Conservation (phyloP, 306 rosid species). For the Styphnolobium japonicum region DNA sequence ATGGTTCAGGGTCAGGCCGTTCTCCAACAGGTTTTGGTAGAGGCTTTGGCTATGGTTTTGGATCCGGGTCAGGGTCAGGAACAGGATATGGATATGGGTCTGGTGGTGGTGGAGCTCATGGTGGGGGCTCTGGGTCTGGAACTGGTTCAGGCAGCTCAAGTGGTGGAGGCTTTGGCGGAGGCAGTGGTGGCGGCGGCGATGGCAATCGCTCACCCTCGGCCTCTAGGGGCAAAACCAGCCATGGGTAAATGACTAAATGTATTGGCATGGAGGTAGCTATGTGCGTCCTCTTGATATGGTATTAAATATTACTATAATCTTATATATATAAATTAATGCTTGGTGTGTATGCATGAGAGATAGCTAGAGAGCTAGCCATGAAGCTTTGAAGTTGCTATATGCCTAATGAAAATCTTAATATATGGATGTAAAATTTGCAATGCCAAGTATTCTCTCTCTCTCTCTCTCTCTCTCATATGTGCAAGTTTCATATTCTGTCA, state of each 20-base stretch:
- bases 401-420: slow-evolving; percentile 1
- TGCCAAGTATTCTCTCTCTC: not conserved
- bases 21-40: slow-evolving; percentile 55
- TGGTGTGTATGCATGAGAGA: slow-evolving; percentile 12
- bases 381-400: not conserved
- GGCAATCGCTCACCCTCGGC: slow-evolving; percentile 13
- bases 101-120: slow-evolving; percentile 55
- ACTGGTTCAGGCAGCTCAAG: slow-evolving; percentile 44
- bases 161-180: slow-evolving; percentile 22
- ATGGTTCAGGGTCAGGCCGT: slow-evolving; percentile 73
- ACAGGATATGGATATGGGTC: slow-evolving; percentile 59
- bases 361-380: slow-evolving; percentile 20
- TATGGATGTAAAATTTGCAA: not conserved
- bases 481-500: too few relatives aligned
- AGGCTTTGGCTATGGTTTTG: slow-evolving; percentile 66
- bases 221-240: slow-evolving; percentile 31
- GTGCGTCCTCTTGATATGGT: not conserved
- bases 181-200: slow-evolving; percentile 24
- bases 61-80: slow-evolving; percentile 60
- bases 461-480: not conserved
- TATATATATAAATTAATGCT: not conserved
- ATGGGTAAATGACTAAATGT: slow-evolving; percentile 24
- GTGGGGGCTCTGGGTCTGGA: slow-evolving; percentile 60
- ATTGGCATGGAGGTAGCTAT: not conserved
- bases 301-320: not conserved